Base-by-base conservation (phyloP, 805 yeast species). In the Cyberlindnera americana region DNA sequence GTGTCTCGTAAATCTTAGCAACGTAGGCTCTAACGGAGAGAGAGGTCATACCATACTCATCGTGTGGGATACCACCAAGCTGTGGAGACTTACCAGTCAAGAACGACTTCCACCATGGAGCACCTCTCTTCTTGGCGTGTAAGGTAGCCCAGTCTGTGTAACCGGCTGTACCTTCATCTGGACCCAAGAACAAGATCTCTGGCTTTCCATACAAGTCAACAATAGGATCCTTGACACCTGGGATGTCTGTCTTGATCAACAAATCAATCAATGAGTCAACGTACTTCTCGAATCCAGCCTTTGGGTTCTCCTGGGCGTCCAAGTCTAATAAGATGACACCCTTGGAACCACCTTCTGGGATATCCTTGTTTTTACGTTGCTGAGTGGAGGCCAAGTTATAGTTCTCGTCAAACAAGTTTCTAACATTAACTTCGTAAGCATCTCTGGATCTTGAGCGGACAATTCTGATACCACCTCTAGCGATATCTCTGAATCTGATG, bases 301-400 rank as follows among this genome's bases (percentile, higher is more conserved):
- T 78, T 37, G 95, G 88, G 56, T 81, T 77, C 29, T 77, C 84
- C 62, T 85, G 95, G 17, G 88, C 83, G 30, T 68, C 69, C 38
- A 62, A 47, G 56, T 83, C 90, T 51, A 91, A 72, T 55, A 91
- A 73, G 41, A 93, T 85, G 34, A 93, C 99, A 68, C 99, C 99
- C 64, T 91, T 91, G 29, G 97, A 87, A 26, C 99, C 99, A 60
- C 99, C 98, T 72, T 91, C 99, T 35, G 99, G 98, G 44, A 91
- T 93, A 69, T 91, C 99, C 70, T 91, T 91, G 69, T 91, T 93
- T 67, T 91, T 91, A 51, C 91, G 77, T 69, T 93, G 99, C 67
- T 91, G 99, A 31, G 99, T 91, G 40, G 82, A 78, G 29, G 99
- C 98, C 64, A 91, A 75, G 61, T 90, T 90, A 67, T 93, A 91